Base-by-base conservation (phyloP, 2,329 filamentous ascomycete species). In the Neoarthrinium moseri region DNA sequence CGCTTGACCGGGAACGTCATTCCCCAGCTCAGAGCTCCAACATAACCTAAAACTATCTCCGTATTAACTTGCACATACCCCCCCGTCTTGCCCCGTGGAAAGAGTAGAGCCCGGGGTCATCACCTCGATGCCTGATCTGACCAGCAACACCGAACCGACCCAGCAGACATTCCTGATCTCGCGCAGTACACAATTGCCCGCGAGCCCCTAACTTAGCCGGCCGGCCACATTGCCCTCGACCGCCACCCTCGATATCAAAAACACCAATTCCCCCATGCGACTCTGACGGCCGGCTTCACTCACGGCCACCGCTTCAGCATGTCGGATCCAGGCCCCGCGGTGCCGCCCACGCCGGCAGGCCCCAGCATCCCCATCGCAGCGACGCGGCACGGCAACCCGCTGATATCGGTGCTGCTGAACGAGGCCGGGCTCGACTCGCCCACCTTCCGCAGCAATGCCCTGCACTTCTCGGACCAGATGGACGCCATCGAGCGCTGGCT, bases 381-480 rank as follows among this genome's bases (percentile, higher is more conserved):
- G n/a, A 24, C 52, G 17, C 63, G 56, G 33, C 56, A 54, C 43
- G 45, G 58, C 42, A 67, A 64, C 51, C 69, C 74, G 27, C 69
- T 72, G 24, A 74, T 82, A 47, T 90, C 94, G 35, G 91, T 97
- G 27, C 84, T 85, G 50, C 79, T 97, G 57, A 94, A 92, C 71
- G 94, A 99, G 78, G 94, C 94, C 41, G 88, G 91, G 17, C 87
- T 97, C 71, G 94, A 99, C 70, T 96, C 91, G 30, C 94, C 94
- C 21, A 95, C 91, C 27, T 97, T 97, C 67, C 89, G 94, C 54
- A 89, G 91, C 37, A 89, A 89, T 18, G 82, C 89, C 33, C 72
- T 87, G 37, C 90, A 96, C 70, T 96, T 96, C 63, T 80, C 83
- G 52, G 94, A 97, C 54, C 92, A 99, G 71, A 82, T 96, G 59